Evolutionary conservation across 345 rosid species (phyloP).

Genomic region (Cardamine occulta): DNA sequence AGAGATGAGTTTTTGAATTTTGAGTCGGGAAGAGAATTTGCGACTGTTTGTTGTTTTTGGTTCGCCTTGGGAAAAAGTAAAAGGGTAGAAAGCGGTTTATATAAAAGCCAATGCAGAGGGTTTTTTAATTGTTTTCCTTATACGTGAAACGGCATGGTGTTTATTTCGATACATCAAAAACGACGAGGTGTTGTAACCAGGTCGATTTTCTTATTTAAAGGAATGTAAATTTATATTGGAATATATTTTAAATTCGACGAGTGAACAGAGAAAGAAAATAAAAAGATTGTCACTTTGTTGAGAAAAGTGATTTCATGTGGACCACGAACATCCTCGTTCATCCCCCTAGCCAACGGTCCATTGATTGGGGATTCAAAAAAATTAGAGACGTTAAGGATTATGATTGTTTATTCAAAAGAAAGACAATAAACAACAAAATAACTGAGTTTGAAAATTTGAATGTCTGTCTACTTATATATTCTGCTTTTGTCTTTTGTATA

Average conservation of each 20-base stretch:
- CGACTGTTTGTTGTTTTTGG: conserved; percentile 14
- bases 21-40: conserved; percentile 8
- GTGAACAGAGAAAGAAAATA: not conserved
- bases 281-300: not conserved
- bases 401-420: conserved; percentile 22
- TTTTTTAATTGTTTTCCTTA: not conserved
- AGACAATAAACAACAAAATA: not conserved
- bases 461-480: not conserved
- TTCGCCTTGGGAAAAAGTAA: not conserved
- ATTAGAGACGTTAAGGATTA: conserved; percentile 25
- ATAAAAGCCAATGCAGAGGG: not conserved
- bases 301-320: conserved; percentile 22
- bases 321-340: conserved; percentile 25
- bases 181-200: conserved; percentile 1
- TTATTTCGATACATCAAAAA: not conserved
- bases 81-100: conserved; percentile 15
- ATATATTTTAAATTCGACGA: not conserved
- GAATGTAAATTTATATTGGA: not conserved
- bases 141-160: conserved; percentile 10
- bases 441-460: not conserved
- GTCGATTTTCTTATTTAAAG: not conserved
- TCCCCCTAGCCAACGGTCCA: conserved; percentile 23
- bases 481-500: not conserved
- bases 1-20: conserved; percentile 34
- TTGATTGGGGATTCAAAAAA: conserved; percentile 8